Percentiles rank a stretch among this genome's conserved stretches.
phyloP scores from a whole-genome alignment of 2,329 filamentous ascomycete species.

The Stenocarpella maydis region DNA sequence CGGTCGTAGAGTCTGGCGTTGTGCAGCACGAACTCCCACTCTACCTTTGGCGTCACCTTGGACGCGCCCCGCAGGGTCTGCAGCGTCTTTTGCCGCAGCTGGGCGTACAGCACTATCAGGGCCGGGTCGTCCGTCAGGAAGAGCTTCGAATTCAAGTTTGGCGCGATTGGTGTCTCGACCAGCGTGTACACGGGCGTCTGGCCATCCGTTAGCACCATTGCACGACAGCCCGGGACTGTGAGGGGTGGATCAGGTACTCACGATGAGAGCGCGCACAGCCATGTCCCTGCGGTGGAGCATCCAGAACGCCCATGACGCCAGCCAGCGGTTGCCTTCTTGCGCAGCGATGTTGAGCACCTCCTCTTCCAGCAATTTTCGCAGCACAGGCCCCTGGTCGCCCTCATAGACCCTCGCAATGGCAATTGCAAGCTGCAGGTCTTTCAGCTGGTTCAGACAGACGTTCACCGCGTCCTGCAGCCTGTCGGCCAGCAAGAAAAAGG shows the following conservation, averaged over 20 bases:
- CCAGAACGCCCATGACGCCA: constrained; percentile 96
- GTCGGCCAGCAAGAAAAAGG: constrained; percentile 93
- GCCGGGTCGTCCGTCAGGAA: constrained; percentile 93
- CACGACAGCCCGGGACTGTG: neutral
- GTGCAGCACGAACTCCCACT: constrained; percentile 90
- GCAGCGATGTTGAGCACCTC: constrained; percentile 81
- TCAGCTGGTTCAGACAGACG: constrained; percentile 85
- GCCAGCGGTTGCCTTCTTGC: constrained; percentile 87
- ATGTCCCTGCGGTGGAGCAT: constrained; percentile 84
- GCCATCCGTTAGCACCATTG: neutral
- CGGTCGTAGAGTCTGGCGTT: constrained; percentile 85
- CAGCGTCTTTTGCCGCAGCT: constrained; percentile 81
- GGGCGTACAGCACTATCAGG: constrained; percentile 84
- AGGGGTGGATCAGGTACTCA: constrained; percentile 51
- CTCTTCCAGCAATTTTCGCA: constrained; percentile 79
- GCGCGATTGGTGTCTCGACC: constrained; percentile 71
- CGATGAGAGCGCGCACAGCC: constrained; percentile 83
- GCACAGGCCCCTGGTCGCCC: constrained; percentile 79
- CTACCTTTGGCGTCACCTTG: constrained; percentile 78
- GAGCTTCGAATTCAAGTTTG: constrained; percentile 76
- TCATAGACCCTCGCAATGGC: constrained; percentile 88
- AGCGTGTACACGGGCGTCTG: constrained; percentile 82
- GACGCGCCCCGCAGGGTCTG: constrained; percentile 88
- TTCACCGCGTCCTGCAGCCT: constrained; percentile 85
- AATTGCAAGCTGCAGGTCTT: constrained; percentile 89